Conservation (phyloP, 805 yeast genomes). For the Scheffersomyces coipomensis region DNA sequence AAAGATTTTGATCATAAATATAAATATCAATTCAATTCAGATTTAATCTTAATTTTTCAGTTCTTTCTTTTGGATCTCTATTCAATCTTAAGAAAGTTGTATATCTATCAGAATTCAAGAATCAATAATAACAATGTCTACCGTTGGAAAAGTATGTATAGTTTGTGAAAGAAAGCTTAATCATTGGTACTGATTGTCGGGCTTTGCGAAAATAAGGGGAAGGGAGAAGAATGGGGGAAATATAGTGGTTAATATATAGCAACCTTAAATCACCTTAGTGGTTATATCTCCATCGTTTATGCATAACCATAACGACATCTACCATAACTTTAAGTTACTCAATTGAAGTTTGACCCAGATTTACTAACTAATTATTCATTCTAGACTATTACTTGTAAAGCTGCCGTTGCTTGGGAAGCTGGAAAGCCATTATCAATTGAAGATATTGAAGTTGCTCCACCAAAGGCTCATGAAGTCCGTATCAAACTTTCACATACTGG, state of each 20-base stretch:
- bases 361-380: neutral
- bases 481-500: slow-evolving; percentile 86
- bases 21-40: too few relatives aligned
- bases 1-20: too few relatives aligned
- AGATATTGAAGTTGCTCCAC: slow-evolving; percentile 87
- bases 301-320: slow-evolving; percentile 1
- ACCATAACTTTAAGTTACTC: neutral
- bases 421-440: slow-evolving; percentile 80
- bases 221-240: neutral
- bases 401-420: slow-evolving; percentile 98
- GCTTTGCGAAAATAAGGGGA: neutral
- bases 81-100: too few relatives aligned
- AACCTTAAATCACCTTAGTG: too few relatives aligned
- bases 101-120: neutral
- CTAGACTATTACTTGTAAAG: slow-evolving; percentile 76
- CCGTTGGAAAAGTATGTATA: slow-evolving; percentile 18
- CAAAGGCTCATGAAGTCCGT: slow-evolving; percentile 96
- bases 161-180: too few relatives aligned
- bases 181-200: too few relatives aligned
- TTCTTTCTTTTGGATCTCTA: too few relatives aligned
- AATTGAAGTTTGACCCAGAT: neutral
- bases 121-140: slow-evolving; percentile 10
- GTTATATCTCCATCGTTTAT: too few relatives aligned
- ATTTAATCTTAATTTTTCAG: too few relatives aligned
- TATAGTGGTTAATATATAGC: neutral